Evolutionary conservation across 164 flowering plant genomes (phyloP).

Genomic region (Annona cherimola): DNA sequence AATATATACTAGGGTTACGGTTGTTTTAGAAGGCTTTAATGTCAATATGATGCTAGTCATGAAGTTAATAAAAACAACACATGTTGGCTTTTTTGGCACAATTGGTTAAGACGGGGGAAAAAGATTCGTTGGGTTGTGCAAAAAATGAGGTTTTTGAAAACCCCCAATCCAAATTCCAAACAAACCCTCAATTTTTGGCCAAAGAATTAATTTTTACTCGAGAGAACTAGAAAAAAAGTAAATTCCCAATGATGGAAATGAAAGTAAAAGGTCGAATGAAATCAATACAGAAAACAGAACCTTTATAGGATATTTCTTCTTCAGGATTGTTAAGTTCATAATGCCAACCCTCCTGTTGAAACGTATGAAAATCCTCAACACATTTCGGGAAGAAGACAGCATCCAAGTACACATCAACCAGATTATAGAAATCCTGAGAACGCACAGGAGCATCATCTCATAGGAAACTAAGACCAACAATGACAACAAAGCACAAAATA

Average conservation of each 20-base stretch:
- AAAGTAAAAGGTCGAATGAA: not conserved
- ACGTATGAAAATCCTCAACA: conserved; percentile 78
- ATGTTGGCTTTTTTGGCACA: no score
- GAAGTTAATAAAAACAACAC: no score
- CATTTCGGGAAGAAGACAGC: conserved; percentile 98
- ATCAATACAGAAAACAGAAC: conserved; percentile 22
- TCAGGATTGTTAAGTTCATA: conserved; percentile 85
- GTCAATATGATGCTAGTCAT: no score
- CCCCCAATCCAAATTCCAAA: not conserved
- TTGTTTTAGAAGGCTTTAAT: no score
- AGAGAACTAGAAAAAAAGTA: not conserved
- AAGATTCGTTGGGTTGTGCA: no score
- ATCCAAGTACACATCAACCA: conserved; percentile 95
- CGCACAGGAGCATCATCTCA: conserved; percentile 3
- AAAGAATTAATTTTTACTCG: not conserved
- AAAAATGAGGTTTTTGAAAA: no score
- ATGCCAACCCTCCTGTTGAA: conserved; percentile 99
- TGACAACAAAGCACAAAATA: not conserved
- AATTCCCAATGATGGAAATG: not conserved
- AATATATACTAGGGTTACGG: not conserved
- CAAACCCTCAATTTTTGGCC: not conserved
- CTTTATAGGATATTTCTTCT: conserved; percentile 88
- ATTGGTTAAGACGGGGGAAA: no score
- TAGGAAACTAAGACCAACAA: conserved; percentile 6
- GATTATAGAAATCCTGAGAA: conserved; percentile 87